Conservation (phyloP, 495 filamentous ascomycete genomes). For the Pseudotulostoma volvatum region DNA sequence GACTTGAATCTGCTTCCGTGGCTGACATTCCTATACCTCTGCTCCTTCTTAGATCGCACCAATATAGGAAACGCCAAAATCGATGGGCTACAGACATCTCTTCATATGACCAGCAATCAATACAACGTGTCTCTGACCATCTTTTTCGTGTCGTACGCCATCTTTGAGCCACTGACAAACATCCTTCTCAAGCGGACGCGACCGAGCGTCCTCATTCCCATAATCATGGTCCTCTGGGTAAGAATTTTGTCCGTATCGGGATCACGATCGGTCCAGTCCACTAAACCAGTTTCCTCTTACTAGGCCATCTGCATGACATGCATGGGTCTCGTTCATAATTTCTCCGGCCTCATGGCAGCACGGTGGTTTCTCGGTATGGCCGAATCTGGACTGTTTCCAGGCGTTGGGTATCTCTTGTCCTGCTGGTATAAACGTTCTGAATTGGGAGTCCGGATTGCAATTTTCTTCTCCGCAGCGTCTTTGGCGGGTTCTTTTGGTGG, state of each 20-base stretch:
- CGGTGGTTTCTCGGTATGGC: conserved; percentile 73
- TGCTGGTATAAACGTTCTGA: conserved; percentile 78
- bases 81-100: conserved; percentile 46
- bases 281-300: conserved; percentile 1
- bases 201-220: conserved; percentile 51
- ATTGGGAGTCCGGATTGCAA: conserved; percentile 60
- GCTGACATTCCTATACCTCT: conserved; percentile 72
- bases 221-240: conserved; percentile 42
- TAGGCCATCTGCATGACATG: conserved; percentile 69
- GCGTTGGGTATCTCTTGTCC: conserved; percentile 74
- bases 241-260: neutral
- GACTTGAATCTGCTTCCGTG: conserved; percentile 60
- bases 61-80: conserved; percentile 87
- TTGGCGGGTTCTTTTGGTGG: conserved; percentile 78
- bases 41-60: conserved; percentile 69
- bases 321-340: conserved; percentile 73
- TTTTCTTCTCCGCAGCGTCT: conserved; percentile 84
- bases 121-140: conserved; percentile 70
- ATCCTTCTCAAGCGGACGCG: conserved; percentile 64
- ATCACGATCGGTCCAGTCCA: neutral
- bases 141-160: conserved; percentile 84
- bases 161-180: conserved; percentile 81
- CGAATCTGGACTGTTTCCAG: conserved; percentile 77
- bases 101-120: conserved; percentile 47
- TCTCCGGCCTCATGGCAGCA: conserved; percentile 61